Percentiles rank a stretch among this genome's conserved stretches.
phyloP scores from a whole-genome alignment of 257 asterid genomes.

The Gardenia jasminoides region DNA sequence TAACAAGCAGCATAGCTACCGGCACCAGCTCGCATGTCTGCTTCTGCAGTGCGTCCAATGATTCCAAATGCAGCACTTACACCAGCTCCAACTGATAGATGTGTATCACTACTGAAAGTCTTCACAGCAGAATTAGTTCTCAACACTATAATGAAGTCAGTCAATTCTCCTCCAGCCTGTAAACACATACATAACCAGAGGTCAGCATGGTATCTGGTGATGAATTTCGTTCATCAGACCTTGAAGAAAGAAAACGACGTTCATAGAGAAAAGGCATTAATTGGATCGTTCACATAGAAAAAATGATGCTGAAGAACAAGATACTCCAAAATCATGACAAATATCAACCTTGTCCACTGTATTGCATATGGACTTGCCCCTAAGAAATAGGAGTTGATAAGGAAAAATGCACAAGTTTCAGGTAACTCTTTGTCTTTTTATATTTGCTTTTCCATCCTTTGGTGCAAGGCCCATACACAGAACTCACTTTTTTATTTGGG shows the following conservation, averaged over 20 bases:
- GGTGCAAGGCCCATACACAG: not conserved
- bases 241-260: not conserved
- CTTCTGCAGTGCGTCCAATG: constrained; percentile 94
- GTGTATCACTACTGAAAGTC: constrained; percentile 71
- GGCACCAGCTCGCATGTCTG: constrained; percentile 80
- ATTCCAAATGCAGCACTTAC: constrained; percentile 81
- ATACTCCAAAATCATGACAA: not conserved
- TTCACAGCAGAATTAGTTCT: constrained; percentile 77
- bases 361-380: not conserved
- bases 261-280: not conserved
- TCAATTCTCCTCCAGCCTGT: constrained; percentile 98
- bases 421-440: too few species aligned
- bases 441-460: not conserved
- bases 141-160: constrained; percentile 79
- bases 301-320: not conserved
- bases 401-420: not conserved
- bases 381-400: not conserved
- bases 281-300: not conserved
- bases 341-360: not conserved
- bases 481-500: not conserved
- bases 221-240: not conserved
- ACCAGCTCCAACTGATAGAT: constrained; percentile 92
- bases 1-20: constrained; percentile 75
- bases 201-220: not conserved
- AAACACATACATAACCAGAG: constrained; percentile 1